These are phyloP conservation scores for Pugionium cornutum DNA, from an alignment of 345 rosid species.

Conservation along the genomic window DNA sequence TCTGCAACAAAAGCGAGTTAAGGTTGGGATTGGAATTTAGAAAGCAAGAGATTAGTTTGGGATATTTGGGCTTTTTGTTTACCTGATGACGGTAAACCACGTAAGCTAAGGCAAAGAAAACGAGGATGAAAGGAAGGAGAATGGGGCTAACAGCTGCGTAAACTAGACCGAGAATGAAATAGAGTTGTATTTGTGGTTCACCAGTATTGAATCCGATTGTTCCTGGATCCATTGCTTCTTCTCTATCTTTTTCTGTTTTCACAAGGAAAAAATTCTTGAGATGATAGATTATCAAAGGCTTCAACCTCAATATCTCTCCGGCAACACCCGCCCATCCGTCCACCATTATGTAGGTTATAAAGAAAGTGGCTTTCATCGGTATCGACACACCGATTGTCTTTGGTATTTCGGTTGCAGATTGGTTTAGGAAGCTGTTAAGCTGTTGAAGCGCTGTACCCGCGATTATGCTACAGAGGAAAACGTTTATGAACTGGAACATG, in stretches of 20 bases:
- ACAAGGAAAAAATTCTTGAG: constrained; percentile 77
- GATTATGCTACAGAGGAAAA: constrained; percentile 92
- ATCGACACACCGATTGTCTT: constrained; percentile 83
- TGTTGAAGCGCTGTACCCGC: constrained; percentile 95
- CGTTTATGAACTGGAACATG: constrained; percentile 83
- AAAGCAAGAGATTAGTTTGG: background rate
- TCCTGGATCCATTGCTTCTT: constrained; percentile 99
- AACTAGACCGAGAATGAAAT: constrained; percentile 92
- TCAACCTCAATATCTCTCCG: constrained; percentile 81
- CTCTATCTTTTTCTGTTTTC: constrained; percentile 89
- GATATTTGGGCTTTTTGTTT: background rate
- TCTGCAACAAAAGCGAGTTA: constrained; percentile 40
- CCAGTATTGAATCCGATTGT: constrained; percentile 85
- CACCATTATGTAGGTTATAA: constrained; percentile 91
- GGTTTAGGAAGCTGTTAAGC: constrained; percentile 74
- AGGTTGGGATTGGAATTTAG: background rate
- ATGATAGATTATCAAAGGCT: constrained; percentile 78
- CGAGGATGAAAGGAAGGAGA: constrained; percentile 79
- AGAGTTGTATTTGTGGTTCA: constrained; percentile 94
- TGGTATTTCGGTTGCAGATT: constrained; percentile 85
- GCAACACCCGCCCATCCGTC: constrained; percentile 99
- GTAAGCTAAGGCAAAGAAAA: constrained; percentile 80
- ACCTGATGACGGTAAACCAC: constrained; percentile 96
- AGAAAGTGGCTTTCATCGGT: constrained; percentile 98
- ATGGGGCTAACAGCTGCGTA: constrained; percentile 88